Conservation (phyloP, 768 basidiomycete species). For the Hirschioporus abietinus region DNA sequence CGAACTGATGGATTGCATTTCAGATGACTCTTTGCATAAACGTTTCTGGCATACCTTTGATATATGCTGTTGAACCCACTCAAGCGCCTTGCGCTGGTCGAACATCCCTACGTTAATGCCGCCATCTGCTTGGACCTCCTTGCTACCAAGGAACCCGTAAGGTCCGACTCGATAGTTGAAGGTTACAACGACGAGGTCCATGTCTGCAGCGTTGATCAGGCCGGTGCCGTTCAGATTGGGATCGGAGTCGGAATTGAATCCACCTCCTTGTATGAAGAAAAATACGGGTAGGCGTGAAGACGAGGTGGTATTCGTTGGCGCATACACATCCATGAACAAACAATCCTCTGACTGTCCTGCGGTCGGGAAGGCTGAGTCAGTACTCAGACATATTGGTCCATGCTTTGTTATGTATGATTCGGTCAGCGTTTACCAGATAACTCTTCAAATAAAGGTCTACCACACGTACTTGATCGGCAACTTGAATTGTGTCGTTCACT, state of each 20-base stretch:
- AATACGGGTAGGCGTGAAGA: slow-evolving; percentile 14
- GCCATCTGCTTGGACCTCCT: slow-evolving; percentile 29
- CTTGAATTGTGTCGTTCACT: neutral
- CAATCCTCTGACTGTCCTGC: slow-evolving; percentile 10
- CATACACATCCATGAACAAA: slow-evolving; percentile 14
- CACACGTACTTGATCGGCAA: neutral
- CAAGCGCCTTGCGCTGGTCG: slow-evolving; percentile 35
- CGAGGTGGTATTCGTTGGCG: slow-evolving; percentile 11
- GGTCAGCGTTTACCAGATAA: neutral
- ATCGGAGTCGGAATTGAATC: slow-evolving; percentile 8
- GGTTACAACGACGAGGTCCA: slow-evolving; percentile 13
- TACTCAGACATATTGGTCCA: neutral
- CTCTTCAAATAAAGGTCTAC: neutral
- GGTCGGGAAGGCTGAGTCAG: neutral
- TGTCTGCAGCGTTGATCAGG: slow-evolving; percentile 10
- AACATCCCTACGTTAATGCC: slow-evolving; percentile 34
- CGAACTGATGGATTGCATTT: neutral
- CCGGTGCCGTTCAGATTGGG: slow-evolving; percentile 13
- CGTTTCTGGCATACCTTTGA: slow-evolving; percentile 4
- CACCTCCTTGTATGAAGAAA: slow-evolving; percentile 16
- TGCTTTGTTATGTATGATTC: neutral
- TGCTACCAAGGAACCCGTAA: slow-evolving; percentile 24
- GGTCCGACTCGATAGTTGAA: slow-evolving; percentile 12
- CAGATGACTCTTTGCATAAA: neutral
- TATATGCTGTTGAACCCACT: slow-evolving; percentile 37